These are phyloP conservation scores for Mortierella sp. DNA, from an alignment of 371 early-diverging fungal genomes.

Conservation along the genomic window DNA sequence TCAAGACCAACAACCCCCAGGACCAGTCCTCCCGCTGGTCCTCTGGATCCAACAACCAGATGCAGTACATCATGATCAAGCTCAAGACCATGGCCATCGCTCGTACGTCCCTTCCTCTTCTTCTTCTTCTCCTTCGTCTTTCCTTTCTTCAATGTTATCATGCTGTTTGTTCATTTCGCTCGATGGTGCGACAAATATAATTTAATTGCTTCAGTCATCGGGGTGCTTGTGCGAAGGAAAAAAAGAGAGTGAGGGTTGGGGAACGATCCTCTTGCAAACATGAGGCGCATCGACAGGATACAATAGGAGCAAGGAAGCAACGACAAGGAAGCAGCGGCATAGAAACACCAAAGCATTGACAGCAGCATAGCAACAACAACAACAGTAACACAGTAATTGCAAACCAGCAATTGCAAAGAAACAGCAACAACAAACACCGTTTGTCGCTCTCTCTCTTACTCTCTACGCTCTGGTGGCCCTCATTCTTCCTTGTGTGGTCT, in stretches of 20 bases:
- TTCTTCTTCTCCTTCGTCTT: not conserved
- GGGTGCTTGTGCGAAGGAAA: not conserved
- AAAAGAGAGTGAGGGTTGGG: too few species aligned
- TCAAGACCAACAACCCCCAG: conserved; percentile 78
- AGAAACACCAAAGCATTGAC: too few species aligned
- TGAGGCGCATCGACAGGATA: too few species aligned
- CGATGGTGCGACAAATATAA: not conserved
- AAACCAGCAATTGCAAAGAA: not conserved
- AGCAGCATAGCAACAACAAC: not conserved
- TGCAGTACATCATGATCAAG: conserved; percentile 84
- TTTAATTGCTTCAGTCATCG: not conserved
- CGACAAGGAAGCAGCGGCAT: too few species aligned
- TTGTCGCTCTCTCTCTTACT: not conserved
- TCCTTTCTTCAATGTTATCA: not conserved
- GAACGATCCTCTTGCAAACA: not conserved
- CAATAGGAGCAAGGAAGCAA: too few species aligned
- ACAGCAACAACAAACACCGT: not conserved
- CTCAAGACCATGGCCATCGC: conserved; percentile 81
- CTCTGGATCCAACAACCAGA: conserved; percentile 83
- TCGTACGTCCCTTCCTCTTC: conserved; percentile 61
- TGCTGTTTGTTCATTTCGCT: not conserved
- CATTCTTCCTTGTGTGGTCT: not conserved
- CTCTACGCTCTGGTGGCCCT: not conserved
- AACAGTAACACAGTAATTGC: not conserved
- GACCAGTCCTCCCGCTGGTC: conserved; percentile 92